Base-by-base conservation (phyloP, 2,329 filamentous ascomycete species). In the Venturia asperata region DNA sequence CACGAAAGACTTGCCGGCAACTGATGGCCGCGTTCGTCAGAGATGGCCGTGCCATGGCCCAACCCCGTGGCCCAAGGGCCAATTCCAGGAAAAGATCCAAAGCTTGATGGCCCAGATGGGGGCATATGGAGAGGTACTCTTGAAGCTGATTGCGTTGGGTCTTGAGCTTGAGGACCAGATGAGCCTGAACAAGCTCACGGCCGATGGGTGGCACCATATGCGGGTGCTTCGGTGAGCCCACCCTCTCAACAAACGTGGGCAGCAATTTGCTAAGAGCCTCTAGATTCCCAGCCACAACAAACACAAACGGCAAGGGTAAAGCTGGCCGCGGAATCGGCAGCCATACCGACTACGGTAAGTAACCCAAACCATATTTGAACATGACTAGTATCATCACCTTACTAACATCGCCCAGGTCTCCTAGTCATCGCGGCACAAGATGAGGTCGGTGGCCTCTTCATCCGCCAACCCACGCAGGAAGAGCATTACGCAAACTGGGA, bases 121-220 rank as follows among this genome's bases (percentile, higher is more conserved):
- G 0, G 67, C 70, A 37, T 74, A 73, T 41, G 81, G 81, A 11
- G 77, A 81, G 67, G 78, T 74, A 64, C 70, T 82, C n/a, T 72
- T 82, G 45, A 70, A 74, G 60, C 72, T 82, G n/a, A 75, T 76
- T 24, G 80, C 81, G 66, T 70, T 80, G 34, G 81, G 80, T 0
- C 72, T 82, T 6, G 73, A 71, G 24, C 71, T 82, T 0, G 73
- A 76, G 2, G 67, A 68, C 47, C 61, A 72, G 4, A 76, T 78
- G 3, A 75, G 77, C 24, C 68, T 82, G 27, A 78, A 74, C 5
- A 69, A 72, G 19, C 74, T 78, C 47, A 81, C 79, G 0, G 67
- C 75, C 9, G 81, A 83, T 65, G 81, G 81, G 0, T 83, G 81
- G 80, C 80, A 83, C 66, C 80, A 82, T 67, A 77, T 81, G 74